Evolutionary conservation across 2,329 filamentous ascomycete genomes (phyloP).

Genomic region (Pleoardoris graminearum): DNA sequence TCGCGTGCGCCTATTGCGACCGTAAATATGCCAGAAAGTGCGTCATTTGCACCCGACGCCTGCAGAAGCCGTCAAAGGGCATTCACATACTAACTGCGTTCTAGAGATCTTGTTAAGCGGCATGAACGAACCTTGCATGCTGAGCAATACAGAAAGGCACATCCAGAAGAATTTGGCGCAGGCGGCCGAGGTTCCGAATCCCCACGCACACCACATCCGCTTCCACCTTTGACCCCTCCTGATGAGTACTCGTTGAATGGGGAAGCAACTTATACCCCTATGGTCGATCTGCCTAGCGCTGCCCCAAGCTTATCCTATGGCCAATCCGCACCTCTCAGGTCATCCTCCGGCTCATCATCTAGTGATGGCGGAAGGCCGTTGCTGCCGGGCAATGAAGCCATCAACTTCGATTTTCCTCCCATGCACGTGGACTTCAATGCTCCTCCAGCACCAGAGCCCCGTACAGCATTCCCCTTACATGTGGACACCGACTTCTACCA

Average conservation of each 20-base stretch:
- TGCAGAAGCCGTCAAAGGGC: background rate
- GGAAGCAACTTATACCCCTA: background rate
- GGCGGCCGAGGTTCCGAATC: background rate
- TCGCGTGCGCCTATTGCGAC: constrained; percentile 39
- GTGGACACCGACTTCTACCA: background rate
- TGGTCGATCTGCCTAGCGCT: background rate
- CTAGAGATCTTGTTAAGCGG: constrained; percentile 42
- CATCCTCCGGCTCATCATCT: background rate
- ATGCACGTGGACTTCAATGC: background rate
- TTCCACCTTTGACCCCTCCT: constrained; percentile 5
- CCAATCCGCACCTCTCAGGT: background rate
- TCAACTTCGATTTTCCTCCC: background rate
- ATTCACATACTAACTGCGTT: constrained; percentile 4
- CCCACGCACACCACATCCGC: constrained; percentile 1
- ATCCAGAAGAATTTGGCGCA: constrained; percentile 16
- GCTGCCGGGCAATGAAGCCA: background rate
- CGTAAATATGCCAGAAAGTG: constrained; percentile 42
- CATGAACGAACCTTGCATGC: constrained; percentile 42
- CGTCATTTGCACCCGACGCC: constrained; percentile 3
- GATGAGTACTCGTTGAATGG: constrained; percentile 3
- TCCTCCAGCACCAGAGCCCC: background rate
- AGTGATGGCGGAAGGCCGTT: background rate
- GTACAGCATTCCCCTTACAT: background rate
- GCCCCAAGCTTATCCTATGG: background rate
- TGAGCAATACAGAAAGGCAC: constrained; percentile 24